Percentiles rank a stretch among this genome's conserved stretches.
Evolutionary conservation across 2,329 filamentous ascomycete genomes (phyloP).

Genomic region (Claviceps pazoutovae): DNA sequence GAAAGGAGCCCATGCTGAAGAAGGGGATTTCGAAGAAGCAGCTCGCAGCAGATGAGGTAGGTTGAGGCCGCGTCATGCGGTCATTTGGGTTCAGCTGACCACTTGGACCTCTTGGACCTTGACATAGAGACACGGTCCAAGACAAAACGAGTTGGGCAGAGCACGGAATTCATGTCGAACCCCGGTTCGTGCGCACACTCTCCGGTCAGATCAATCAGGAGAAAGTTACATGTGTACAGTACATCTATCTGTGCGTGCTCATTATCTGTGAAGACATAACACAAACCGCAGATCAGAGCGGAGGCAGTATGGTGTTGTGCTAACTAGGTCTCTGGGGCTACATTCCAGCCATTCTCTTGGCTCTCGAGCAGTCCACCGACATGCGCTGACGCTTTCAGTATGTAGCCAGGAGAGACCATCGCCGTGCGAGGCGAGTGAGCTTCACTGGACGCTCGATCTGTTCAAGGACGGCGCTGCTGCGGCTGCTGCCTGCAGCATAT

Average conservation of each 20-base stretch:
- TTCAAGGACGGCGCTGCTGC: neutral
- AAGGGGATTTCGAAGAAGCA: neutral
- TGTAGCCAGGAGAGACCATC: neutral
- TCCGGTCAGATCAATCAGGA: too few species aligned
- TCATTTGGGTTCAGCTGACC: constrained; percentile 1
- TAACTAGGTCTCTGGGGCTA: neutral
- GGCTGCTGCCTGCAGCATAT: neutral
- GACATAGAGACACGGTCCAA: constrained; percentile 1
- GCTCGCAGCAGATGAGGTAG: neutral
- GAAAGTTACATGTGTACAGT: too few species aligned
- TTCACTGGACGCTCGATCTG: neutral
- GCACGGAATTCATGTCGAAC: neutral
- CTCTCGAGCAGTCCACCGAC: neutral
- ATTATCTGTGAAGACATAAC: neutral
- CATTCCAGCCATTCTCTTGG: neutral
- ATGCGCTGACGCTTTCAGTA: neutral
- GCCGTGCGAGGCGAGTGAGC: neutral
- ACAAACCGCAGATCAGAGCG: neutral
- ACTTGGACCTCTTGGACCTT: constrained; percentile 2
- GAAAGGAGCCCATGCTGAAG: neutral
- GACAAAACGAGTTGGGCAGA: constrained; percentile 2
- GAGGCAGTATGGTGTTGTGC: neutral
- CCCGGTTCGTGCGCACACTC: neutral
- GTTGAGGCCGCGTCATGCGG: neutral
- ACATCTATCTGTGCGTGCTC: neutral